phyloP scores from a whole-genome alignment of 2,329 filamentous ascomycete species.

The Phaeomoniella chlamydospora region DNA sequence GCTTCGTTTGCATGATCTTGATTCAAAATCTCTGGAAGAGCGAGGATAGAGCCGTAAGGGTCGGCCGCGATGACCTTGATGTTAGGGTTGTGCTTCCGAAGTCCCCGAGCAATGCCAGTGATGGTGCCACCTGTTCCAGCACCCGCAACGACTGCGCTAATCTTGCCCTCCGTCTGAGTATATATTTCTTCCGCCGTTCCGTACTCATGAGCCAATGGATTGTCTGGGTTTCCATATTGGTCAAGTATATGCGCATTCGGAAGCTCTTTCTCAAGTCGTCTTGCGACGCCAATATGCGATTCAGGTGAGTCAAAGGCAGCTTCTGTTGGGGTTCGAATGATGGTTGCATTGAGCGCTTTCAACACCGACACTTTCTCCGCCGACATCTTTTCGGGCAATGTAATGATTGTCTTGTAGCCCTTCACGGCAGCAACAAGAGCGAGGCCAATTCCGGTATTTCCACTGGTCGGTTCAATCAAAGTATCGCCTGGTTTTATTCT shows the following conservation, averaged over 20 bases:
- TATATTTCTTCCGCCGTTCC: constrained; percentile 96
- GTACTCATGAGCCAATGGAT: constrained; percentile 83
- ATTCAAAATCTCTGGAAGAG: constrained; percentile 67
- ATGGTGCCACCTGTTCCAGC: constrained; percentile 94
- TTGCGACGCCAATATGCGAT: constrained; percentile 91
- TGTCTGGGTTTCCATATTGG: constrained; percentile 85
- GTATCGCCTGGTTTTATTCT: constrained; percentile 96
- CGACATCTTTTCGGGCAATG: constrained; percentile 97
- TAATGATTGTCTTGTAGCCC: constrained; percentile 95
- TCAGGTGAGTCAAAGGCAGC: constrained; percentile 90
- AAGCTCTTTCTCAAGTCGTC: constrained; percentile 81
- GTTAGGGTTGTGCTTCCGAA: constrained; percentile 73
- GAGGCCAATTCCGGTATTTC: constrained; percentile 94
- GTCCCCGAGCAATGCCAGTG: constrained; percentile 69
- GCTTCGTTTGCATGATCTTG: constrained; percentile 63
- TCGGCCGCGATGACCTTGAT: constrained; percentile 88
- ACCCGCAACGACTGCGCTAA: constrained; percentile 75
- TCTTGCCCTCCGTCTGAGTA: constrained; percentile 69
- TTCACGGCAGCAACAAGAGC: constrained; percentile 91
- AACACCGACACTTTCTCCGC: constrained; percentile 94
- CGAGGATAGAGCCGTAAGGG: constrained; percentile 81
- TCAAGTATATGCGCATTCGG: constrained; percentile 95
- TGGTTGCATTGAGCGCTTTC: constrained; percentile 85
- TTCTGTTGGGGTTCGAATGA: constrained; percentile 92
- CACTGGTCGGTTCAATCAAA: constrained; percentile 92